A percentile compares a stretch with the other conserved stretches of the same genome.
phyloP scores from a whole-genome alignment of 73 alveolate species.

The Paramecium pentaurelia region DNA sequence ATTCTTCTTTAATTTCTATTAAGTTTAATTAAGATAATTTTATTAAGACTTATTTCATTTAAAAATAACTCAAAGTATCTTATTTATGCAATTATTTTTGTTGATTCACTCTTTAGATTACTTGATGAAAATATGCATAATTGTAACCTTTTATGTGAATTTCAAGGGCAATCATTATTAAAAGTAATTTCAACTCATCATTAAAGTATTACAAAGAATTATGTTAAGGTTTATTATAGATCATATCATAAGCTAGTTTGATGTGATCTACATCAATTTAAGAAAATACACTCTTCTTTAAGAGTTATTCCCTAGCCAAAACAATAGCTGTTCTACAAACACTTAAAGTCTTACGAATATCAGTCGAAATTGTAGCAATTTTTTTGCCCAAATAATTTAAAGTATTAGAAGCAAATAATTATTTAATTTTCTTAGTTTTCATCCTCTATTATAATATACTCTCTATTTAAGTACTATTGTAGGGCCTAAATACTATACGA shows the following conservation, averaged over 20 bases:
- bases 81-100: background rate
- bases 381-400: slow-evolving; percentile 75
- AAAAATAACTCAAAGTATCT: background rate
- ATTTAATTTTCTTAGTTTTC: slow-evolving; percentile 56
- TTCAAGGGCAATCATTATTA: slow-evolving; percentile 49
- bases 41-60: background rate
- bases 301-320: slow-evolving; percentile 59
- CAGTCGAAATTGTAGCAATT: slow-evolving; percentile 87
- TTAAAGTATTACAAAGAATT: background rate
- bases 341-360: slow-evolving; percentile 82
- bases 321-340: slow-evolving; percentile 87
- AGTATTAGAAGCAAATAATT: slow-evolving; percentile 70
- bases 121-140: background rate
- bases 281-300: background rate
- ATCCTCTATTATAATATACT: slow-evolving; percentile 80
- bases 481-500: slow-evolving; percentile 87
- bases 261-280: slow-evolving; percentile 39
- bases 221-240: slow-evolving; percentile 33
- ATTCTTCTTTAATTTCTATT: background rate
- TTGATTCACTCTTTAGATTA: background rate
- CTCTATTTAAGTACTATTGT: slow-evolving; percentile 76
- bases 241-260: slow-evolving; percentile 34
- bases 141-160: background rate
- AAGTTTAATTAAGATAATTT: background rate
- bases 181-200: background rate